Evolutionary conservation across 2,329 filamentous ascomycete species (phyloP).

Genomic region (Clarireedia homoeocarpa): DNA sequence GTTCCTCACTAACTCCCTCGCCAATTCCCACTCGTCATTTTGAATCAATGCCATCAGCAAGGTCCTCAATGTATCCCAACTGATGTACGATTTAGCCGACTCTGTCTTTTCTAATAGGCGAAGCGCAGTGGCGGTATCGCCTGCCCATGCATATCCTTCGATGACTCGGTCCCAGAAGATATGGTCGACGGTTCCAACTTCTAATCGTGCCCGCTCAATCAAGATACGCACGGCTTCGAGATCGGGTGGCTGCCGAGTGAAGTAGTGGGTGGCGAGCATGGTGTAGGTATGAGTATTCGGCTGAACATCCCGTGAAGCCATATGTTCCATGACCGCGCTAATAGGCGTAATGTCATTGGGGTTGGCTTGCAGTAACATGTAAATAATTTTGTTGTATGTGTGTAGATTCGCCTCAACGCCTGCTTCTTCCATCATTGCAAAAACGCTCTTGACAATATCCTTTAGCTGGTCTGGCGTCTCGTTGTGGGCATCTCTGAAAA

Average conservation of each 20-base stretch:
- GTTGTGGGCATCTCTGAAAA: conserved; percentile 36
- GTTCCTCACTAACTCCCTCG: conserved; percentile 26
- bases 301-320: conserved; percentile 44
- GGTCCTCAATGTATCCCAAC: conserved; percentile 23
- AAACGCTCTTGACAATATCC: conserved; percentile 42
- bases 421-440: conserved; percentile 48
- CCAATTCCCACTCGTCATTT: conserved; percentile 26
- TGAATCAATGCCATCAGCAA: conserved; percentile 25
- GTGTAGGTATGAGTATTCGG: conserved; percentile 64
- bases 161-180: conserved; percentile 64
- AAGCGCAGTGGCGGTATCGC: conserved; percentile 43
- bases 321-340: conserved; percentile 53
- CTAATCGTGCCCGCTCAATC: conserved; percentile 40
- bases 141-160: conserved; percentile 52
- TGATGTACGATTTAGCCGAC: conserved; percentile 10
- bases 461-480: conserved; percentile 42
- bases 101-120: conserved; percentile 35
- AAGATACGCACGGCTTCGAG: conserved; percentile 51
- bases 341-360: conserved; percentile 39
- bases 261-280: conserved; percentile 61
- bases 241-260: conserved; percentile 50
- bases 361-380: conserved; percentile 44
- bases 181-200: conserved; percentile 37
- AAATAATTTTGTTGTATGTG: conserved; percentile 63
- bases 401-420: conserved; percentile 53